Base-by-base conservation (phyloP, 352 stramenopile genomes). In the Blastocystis sp. region DNA sequence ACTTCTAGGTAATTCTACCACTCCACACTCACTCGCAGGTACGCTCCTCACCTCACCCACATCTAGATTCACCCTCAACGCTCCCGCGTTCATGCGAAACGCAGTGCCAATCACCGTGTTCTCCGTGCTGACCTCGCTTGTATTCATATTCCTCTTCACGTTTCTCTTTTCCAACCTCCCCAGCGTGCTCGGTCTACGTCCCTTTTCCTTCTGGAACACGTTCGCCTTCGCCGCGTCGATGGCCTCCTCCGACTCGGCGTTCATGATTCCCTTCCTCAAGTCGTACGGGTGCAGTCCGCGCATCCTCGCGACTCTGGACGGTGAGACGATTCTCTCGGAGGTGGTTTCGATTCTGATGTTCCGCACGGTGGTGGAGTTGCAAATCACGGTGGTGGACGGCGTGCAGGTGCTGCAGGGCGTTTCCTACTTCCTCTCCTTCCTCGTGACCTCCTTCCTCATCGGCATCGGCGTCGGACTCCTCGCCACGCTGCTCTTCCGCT, bases 61-160 rank as follows among this genome's bases (percentile, higher is more conserved):
- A 21, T 56, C 46, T 76, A 76, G 64, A 57, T 76, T 76, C 29
- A 21, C 29, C 7, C 34, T 76, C 16, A 38, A 76, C 24, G 64
- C 64, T 34, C 36, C 29, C 8, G 24, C n/a, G 14, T 76, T 76
- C 27, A n/a, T 76, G 21, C 29, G 38, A 4, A 76, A 76, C 24
- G 38, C 29, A 38, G 53, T 14, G n/a, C 16, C 40, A 14, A 76
- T 76, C 53, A 76, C 64, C 46, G 46, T 38, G 8, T n/a, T 76
- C n/a, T 76, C 64, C 27, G 64, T 76, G 21, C 21, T 29, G 11
- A 29, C 21, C 1, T 53, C 64, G 14, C 9, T 76, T 32, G 0
- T 76, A 18, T 76, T 76, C 44, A 76, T 76, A 14, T 76, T 76
- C 18, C 64, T 76, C 24, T 76, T 76, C 29, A 36, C 64, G 4